Percentiles rank a stretch among this genome's conserved stretches.
phyloP scores from a whole-genome alignment of 768 basidiomycete species.

The Dioszegia crocea region DNA sequence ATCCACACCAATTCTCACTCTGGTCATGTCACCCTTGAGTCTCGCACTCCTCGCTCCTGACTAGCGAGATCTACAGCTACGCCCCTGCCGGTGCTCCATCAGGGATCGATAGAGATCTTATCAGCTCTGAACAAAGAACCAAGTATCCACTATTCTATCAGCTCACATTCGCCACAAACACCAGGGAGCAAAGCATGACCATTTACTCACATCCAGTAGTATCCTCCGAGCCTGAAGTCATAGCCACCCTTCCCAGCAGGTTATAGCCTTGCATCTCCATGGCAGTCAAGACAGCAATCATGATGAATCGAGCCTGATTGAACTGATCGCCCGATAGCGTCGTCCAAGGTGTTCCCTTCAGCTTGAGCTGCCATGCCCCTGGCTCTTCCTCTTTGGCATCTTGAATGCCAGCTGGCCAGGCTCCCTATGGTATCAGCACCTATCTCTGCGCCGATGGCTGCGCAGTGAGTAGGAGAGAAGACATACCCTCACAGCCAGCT shows the following conservation, averaged over 20 bases:
- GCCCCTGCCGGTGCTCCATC: no score
- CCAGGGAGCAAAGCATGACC: slow-evolving; percentile 14
- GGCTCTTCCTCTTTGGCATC: slow-evolving; percentile 26
- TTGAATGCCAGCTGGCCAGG: slow-evolving; percentile 38
- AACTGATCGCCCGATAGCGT: not conserved
- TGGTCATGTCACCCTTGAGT: no score
- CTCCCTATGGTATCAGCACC: slow-evolving; percentile 6
- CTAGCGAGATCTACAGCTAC: no score
- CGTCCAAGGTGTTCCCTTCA: slow-evolving; percentile 31
- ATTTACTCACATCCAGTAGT: slow-evolving; percentile 7
- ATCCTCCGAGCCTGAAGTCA: slow-evolving; percentile 25
- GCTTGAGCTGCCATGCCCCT: slow-evolving; percentile 25
- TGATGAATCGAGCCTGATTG: slow-evolving; percentile 18
- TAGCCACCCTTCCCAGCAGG: slow-evolving; percentile 35
- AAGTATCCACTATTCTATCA: no score
- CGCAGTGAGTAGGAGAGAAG: no score
- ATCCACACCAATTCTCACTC: no score
- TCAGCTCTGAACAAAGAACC: no score
- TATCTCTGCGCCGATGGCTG: no score
- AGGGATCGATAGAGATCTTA: no score
- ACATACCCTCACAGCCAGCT: slow-evolving; percentile 29
- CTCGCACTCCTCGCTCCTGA: no score
- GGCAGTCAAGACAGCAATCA: slow-evolving; percentile 20
- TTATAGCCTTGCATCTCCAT: slow-evolving; percentile 36
- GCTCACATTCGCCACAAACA: no score